Evolutionary conservation across 805 yeast genomes (phyloP), one percentile per base, ranked within the genome.

Genomic region (Scheffersomyces lignosus): DNA sequence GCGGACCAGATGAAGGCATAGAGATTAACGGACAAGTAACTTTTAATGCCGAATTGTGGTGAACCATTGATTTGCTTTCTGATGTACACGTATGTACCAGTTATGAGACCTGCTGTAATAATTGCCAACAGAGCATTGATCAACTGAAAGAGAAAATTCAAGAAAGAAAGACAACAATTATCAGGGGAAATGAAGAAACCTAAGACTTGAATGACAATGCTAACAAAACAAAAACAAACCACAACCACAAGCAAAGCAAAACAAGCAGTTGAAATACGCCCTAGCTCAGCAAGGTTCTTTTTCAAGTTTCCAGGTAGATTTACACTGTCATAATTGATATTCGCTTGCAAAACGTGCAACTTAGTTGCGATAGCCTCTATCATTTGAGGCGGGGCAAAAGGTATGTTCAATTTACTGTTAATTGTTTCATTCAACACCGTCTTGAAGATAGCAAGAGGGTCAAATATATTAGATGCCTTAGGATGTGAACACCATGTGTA

Each of bases 1-100:
- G 81, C 71, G 10, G 77, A 78, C 93, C 91, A 86, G 6, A 78
- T 62, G 31, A 81, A 58, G 2, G 79, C 88, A 36, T 78, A 73
- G 46, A 74, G 82, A 33, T 62, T 58, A 13, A 64, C 61, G 23
- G 78, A 74, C 34, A 86, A 51, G 25, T 56, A 53, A 2, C 87
- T 75, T 26, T 59, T 55, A 32, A 82, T 70, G 12, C 95, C 95
- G 47, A 67, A 80, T 3, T 56, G 61, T 59, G 23, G 65, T 62
- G 24, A n/a, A n/a, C 77, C 61, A 48, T 82, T 78, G 63, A 87
- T 69, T 36, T 73, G 65, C 9, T 65, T 60, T 40, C 72, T 61
- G 43, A 81, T 68, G 37, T 69, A 68, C 4, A 63, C 38, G 62
- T 66, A 83, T n/a, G 75, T 65, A 13, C 81, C 93, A 0, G 91